These are phyloP conservation scores for Triangularia setosa DNA, from an alignment of 2,329 filamentous ascomycete genomes.

Conservation along the genomic window DNA sequence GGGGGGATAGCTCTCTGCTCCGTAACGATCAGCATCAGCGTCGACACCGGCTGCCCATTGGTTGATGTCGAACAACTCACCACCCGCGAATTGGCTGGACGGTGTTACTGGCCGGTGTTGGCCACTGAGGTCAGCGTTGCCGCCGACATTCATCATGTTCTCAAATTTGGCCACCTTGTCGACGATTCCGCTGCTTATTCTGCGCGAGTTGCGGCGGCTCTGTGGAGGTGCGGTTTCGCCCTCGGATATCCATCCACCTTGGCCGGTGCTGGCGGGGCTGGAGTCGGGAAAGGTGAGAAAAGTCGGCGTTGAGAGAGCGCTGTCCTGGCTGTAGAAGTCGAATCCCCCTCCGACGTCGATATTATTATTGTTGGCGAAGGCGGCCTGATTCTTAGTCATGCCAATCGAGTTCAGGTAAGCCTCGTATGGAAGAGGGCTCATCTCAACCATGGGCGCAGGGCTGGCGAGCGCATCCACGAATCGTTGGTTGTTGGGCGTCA, in stretches of 20 bases:
- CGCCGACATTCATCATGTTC: conserved; percentile 38
- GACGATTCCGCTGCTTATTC: conserved; percentile 59
- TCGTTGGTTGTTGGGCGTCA: conserved; percentile 50
- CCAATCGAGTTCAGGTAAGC: conserved; percentile 42
- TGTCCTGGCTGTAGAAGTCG: conserved; percentile 46
- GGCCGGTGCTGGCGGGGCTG: conserved; percentile 37
- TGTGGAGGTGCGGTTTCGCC: conserved; percentile 40
- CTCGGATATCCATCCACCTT: conserved; percentile 50
- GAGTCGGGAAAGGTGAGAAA: conserved; percentile 48
- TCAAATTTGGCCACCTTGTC: conserved; percentile 59
- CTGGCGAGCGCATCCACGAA: conserved; percentile 49
- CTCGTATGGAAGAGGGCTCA: conserved; percentile 39
- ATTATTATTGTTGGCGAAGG: conserved; percentile 32
- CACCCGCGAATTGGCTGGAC: conserved; percentile 53
- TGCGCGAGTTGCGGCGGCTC: conserved; percentile 39
- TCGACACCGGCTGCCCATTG: not conserved
- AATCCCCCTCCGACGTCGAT: conserved; percentile 45
- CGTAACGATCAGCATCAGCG: conserved; percentile 21
- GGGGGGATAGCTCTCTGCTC: conserved; percentile 59
- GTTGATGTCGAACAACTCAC: conserved; percentile 42
- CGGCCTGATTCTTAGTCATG: conserved; percentile 45
- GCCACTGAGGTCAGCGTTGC: conserved; percentile 35
- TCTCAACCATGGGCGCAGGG: conserved; percentile 28
- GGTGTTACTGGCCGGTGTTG: conserved; percentile 57
- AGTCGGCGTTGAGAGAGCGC: conserved; percentile 45